phyloP scores from a whole-genome alignment of 23 red algal species.

The Pyropia haitanensis region DNA sequence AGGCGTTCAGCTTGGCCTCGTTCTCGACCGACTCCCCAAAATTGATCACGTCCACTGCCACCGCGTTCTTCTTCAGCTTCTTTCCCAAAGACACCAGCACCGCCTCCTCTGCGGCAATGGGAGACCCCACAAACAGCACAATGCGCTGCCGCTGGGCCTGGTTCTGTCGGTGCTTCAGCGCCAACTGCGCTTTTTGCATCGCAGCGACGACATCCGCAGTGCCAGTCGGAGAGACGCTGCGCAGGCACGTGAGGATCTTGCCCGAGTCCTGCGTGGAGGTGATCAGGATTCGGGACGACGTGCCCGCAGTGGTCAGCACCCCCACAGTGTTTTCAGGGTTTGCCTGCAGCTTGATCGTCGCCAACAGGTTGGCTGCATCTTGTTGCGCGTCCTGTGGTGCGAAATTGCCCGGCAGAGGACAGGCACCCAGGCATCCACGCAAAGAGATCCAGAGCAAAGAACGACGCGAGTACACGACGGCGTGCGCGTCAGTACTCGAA shows the following conservation, averaged over 20 bases:
- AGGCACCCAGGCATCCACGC: no score
- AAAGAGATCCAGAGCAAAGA: neutral
- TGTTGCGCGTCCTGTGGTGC: slow-evolving; percentile 54
- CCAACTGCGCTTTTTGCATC: slow-evolving; percentile 90
- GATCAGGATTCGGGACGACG: slow-evolving; percentile 49
- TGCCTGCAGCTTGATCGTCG: slow-evolving; percentile 65
- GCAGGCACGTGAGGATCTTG: slow-evolving; percentile 69
- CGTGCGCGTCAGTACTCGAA: neutral
- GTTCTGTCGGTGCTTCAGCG: slow-evolving; percentile 98
- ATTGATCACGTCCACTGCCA: slow-evolving; percentile 83
- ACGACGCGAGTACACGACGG: neutral
- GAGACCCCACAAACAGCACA: slow-evolving; percentile 76
- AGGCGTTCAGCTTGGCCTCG: slow-evolving; percentile 54
- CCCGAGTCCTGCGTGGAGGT: slow-evolving; percentile 88
- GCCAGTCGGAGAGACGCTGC: slow-evolving; percentile 57
- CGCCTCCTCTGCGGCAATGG: slow-evolving; percentile 29
- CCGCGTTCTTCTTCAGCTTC: slow-evolving; percentile 88
- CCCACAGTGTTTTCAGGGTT: slow-evolving; percentile 92
- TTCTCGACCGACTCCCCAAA: slow-evolving; percentile 70
- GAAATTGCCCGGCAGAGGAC: no score
- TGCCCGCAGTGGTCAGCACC: slow-evolving; percentile 75
- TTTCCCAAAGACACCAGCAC: slow-evolving; percentile 60
- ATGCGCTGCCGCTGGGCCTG: slow-evolving; percentile 81
- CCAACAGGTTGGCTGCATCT: slow-evolving; percentile 87
- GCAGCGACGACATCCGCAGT: slow-evolving; percentile 40